These are phyloP conservation scores for Ceratobasidium sp. DNA, from an alignment of 1,284 basidiomycete species.

Conservation along the genomic window DNA sequence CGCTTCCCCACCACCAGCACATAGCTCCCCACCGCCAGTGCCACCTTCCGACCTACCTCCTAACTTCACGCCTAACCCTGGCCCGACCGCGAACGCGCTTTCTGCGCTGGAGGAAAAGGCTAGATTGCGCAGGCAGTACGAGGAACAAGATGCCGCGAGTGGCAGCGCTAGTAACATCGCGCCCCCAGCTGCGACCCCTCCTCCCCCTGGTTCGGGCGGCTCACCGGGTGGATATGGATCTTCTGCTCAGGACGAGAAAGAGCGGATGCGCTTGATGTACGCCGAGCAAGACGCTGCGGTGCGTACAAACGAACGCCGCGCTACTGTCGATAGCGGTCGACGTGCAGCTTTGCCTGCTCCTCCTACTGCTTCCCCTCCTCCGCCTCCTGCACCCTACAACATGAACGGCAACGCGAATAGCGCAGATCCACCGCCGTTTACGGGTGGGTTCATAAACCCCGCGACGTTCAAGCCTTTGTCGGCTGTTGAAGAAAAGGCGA, in stretches of 20 bases:
- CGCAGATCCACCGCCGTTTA: conserved; percentile 26
- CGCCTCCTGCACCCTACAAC: conserved; percentile 43
- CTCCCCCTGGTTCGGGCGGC: conserved; percentile 61
- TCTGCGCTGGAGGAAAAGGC: conserved; percentile 47
- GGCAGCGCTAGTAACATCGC: conserved; percentile 50
- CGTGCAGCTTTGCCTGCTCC: conserved; percentile 28
- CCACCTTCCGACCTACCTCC: conserved; percentile 26
- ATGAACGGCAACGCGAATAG: neutral
- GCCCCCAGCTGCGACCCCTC: conserved; percentile 57
- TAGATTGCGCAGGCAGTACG: conserved; percentile 41
- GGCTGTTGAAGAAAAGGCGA: conserved; percentile 82
- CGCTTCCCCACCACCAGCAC: conserved; percentile 34
- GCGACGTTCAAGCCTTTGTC: conserved; percentile 62
- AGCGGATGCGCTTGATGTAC: conserved; percentile 59
- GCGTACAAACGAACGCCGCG: conserved; percentile 47
- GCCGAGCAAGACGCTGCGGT: conserved; percentile 74
- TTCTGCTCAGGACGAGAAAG: conserved; percentile 54
- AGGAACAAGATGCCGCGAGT: conserved; percentile 40
- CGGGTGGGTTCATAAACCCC: conserved; percentile 37
- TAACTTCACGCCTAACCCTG: conserved; percentile 37
- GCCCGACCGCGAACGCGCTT: conserved; percentile 43
- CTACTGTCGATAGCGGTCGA: conserved; percentile 22
- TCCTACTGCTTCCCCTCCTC: conserved; percentile 30
- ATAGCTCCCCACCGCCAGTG: conserved; percentile 31
- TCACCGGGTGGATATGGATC: conserved; percentile 31